Evolutionary conservation across 2,329 filamentous ascomycete genomes (phyloP).

Genomic region (Penicillium sp.): DNA sequence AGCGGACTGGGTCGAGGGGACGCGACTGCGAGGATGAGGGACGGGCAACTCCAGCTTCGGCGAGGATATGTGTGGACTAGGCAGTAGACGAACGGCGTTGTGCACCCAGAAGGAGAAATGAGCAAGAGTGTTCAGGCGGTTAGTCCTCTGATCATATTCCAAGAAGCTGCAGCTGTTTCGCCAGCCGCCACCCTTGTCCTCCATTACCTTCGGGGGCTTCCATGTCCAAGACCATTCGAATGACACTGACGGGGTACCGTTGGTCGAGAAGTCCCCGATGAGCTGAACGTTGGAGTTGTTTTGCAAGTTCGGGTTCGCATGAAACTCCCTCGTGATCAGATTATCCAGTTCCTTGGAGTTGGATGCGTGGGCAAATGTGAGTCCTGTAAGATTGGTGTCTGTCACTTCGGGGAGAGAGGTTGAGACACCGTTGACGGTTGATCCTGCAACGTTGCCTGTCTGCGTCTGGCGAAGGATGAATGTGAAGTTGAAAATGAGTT

Average conservation of each 20-base stretch:
- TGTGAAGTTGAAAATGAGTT: constrained; percentile 87
- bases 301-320: constrained; percentile 93
- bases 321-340: constrained; percentile 88
- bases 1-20: constrained; percentile 82
- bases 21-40: constrained; percentile 70
- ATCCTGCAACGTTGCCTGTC: constrained; percentile 49
- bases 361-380: constrained; percentile 89
- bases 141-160: constrained; percentile 91
- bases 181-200: constrained; percentile 88
- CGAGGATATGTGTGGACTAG: constrained; percentile 60
- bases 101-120: constrained; percentile 95
- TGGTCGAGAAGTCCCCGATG: constrained; percentile 85
- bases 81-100: constrained; percentile 50
- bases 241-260: constrained; percentile 73
- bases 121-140: constrained; percentile 79
- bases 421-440: constrained; percentile 47
- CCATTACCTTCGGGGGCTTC: constrained; percentile 75
- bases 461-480: constrained; percentile 66
- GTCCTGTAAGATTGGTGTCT: constrained; percentile 77
- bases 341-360: constrained; percentile 86
- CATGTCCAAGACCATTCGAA: constrained; percentile 98
- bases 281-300: constrained; percentile 95
- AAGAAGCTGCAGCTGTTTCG: constrained; percentile 95
- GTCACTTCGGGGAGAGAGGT: constrained; percentile 48
- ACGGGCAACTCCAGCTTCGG: constrained; percentile 69